phyloP scores from a whole-genome alignment of 371 early-diverging fungal genomes.

The Mucor plumbeus region DNA sequence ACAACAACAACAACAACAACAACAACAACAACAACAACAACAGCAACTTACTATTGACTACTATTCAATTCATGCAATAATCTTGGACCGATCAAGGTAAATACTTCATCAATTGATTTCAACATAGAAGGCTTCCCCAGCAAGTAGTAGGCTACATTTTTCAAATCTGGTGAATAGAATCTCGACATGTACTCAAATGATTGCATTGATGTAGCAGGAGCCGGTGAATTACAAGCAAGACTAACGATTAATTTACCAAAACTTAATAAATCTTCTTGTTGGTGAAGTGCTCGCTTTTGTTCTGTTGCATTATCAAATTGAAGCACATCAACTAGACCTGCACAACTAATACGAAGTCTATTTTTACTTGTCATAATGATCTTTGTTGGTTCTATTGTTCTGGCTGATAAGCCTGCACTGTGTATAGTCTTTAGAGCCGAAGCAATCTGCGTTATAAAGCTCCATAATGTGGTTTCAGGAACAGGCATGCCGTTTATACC shows the following conservation, averaged over 20 bases:
- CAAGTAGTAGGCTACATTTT: slow-evolving; percentile 81
- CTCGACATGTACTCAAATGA: slow-evolving; percentile 78
- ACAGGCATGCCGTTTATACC: slow-evolving; percentile 48
- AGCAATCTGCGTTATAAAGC: slow-evolving; percentile 83
- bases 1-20: slow-evolving; percentile 13
- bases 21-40: too few relatives aligned
- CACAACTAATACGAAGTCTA: slow-evolving; percentile 82
- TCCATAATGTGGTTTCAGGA: slow-evolving; percentile 85
- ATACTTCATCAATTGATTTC: slow-evolving; percentile 84
- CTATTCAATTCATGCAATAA: slow-evolving; percentile 78
- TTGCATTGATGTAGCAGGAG: slow-evolving; percentile 63
- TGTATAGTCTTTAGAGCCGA: slow-evolving; percentile 88
- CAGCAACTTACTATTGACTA: slow-evolving; percentile 61
- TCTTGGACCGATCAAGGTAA: slow-evolving; percentile 82
- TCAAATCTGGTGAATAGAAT: slow-evolving; percentile 79
- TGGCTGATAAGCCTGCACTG: slow-evolving; percentile 76
- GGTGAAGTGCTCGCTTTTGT: slow-evolving; percentile 65
- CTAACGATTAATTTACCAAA: slow-evolving; percentile 89
- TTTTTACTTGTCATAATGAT: slow-evolving; percentile 85
- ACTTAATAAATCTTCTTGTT: slow-evolving; percentile 87
- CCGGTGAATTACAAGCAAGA: slow-evolving; percentile 73
- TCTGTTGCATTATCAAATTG: slow-evolving; percentile 62
- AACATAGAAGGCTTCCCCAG: slow-evolving; percentile 75
- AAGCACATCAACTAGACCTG: slow-evolving; percentile 86
- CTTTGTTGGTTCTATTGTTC: slow-evolving; percentile 80